Conservation (phyloP, 805 yeast genomes). For the Saccharomycopsis vini region DNA sequence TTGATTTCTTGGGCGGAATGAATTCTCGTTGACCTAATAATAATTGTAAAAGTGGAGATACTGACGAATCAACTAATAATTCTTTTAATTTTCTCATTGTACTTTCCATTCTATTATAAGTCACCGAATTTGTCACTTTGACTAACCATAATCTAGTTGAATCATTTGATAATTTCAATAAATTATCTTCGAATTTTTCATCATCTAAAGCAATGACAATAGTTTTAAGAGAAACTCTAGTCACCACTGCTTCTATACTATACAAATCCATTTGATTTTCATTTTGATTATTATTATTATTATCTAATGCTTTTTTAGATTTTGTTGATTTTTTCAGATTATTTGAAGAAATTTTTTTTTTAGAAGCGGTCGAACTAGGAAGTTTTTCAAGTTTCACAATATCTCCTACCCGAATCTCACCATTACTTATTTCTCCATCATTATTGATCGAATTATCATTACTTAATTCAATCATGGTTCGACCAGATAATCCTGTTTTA, state of each 20-base stretch:
- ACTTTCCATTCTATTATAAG: slow-evolving; percentile 71
- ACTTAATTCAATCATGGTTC: slow-evolving; percentile 52
- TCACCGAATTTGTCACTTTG: slow-evolving; percentile 50
- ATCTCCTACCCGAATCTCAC: slow-evolving; percentile 65
- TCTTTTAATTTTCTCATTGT: slow-evolving; percentile 61
- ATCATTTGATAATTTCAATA: slow-evolving; percentile 36
- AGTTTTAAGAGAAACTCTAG: slow-evolving; percentile 38
- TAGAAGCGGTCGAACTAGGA: slow-evolving; percentile 24
- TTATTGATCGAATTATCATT: slow-evolving; percentile 39
- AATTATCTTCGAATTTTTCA: slow-evolving; percentile 29
- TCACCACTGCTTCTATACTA: slow-evolving; percentile 55
- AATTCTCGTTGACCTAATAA: slow-evolving; percentile 38
- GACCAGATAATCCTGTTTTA: slow-evolving; percentile 75
- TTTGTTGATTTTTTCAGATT: slow-evolving; percentile 23
- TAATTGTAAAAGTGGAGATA: slow-evolving; percentile 30
- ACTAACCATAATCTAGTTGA: slow-evolving; percentile 61
- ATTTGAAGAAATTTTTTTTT: slow-evolving; percentile 16
- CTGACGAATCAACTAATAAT: slow-evolving; percentile 29
- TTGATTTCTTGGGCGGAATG: slow-evolving; percentile 22
- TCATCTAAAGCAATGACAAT: slow-evolving; percentile 58
- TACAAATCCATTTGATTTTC: slow-evolving; percentile 11
- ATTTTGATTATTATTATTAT: slow-evolving; percentile 9
- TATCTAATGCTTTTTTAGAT: slow-evolving; percentile 23
- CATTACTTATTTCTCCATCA: slow-evolving; percentile 33
- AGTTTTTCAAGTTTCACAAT: slow-evolving; percentile 53